phyloP scores from a whole-genome alignment of 202 grass and related monocot species.

The Alloteropsis angusta region DNA sequence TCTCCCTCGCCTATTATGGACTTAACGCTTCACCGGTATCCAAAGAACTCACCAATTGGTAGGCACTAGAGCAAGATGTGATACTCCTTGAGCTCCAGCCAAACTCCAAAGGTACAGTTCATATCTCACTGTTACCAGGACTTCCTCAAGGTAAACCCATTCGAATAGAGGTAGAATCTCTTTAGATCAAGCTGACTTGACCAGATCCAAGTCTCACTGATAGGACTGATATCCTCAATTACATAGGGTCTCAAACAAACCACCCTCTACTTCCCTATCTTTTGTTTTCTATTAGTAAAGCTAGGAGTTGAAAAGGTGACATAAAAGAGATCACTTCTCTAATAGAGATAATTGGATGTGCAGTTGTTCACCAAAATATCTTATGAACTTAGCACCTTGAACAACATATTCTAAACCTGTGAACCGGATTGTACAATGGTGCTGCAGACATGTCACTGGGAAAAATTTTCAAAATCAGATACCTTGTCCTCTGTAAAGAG shows the following conservation, averaged over 20 bases:
- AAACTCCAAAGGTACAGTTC: too few relatives aligned
- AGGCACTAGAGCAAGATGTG: too few relatives aligned
- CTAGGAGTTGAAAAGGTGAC: not conserved
- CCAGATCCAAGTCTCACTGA: not conserved
- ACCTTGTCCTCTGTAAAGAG: slow-evolving; percentile 73
- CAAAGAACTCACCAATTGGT: too few relatives aligned
- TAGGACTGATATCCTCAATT: not conserved
- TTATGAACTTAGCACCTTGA: slow-evolving; percentile 1
- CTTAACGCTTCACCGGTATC: too few relatives aligned
- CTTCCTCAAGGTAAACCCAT: too few relatives aligned
- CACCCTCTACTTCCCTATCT: not conserved
- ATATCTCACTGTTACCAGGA: too few relatives aligned
- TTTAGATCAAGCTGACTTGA: not conserved
- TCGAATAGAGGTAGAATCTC: too few relatives aligned
- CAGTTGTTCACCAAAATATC: not conserved
- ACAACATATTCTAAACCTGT: not conserved
- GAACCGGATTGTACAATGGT: not conserved
- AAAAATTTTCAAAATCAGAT: not conserved
- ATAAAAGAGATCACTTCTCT: not conserved
- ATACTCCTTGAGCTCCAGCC: too few relatives aligned
- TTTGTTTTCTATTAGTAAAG: not conserved
- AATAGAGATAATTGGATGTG: not conserved
- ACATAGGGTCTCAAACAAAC: not conserved
- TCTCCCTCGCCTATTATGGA: too few relatives aligned
- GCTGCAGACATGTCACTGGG: not conserved